These are phyloP conservation scores for Lineolata rhizophorae DNA, from an alignment of 495 filamentous ascomycete species.

Conservation along the genomic window DNA sequence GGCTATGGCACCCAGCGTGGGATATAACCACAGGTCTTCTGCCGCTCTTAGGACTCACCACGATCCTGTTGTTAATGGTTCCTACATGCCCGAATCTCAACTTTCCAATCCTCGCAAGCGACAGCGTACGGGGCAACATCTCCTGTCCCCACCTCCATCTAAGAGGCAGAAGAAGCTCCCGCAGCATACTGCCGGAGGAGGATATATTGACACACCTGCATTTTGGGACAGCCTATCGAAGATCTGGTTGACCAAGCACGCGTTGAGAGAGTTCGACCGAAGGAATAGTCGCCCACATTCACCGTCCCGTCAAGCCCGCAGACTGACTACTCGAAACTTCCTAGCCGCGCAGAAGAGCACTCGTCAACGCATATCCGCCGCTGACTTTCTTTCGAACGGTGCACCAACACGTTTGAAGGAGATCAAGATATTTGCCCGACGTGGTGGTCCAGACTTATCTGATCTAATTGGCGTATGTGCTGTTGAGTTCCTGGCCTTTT, in stretches of 20 bases:
- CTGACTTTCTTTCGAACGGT: slow-evolving; percentile 7
- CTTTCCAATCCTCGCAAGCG: slow-evolving; percentile 6
- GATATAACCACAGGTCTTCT: too few relatives aligned
- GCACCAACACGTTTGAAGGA: slow-evolving; percentile 4
- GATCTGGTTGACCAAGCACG: slow-evolving; percentile 13
- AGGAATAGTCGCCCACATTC: slow-evolving; percentile 11
- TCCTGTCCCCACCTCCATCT: slow-evolving; percentile 5
- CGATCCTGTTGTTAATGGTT: slow-evolving; percentile 3
- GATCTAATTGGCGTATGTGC: slow-evolving; percentile 9
- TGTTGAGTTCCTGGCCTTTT: too few relatives aligned
- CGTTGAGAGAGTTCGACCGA: slow-evolving; percentile 13
- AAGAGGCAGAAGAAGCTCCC: slow-evolving; percentile 12
- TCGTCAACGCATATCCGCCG: slow-evolving; percentile 4
- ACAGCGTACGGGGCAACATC: slow-evolving; percentile 5
- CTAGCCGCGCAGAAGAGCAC: slow-evolving; percentile 6
- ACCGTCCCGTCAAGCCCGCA: slow-evolving; percentile 5
- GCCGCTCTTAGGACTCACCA: too few relatives aligned
- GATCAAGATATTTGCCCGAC: slow-evolving; percentile 10
- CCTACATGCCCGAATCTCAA: slow-evolving; percentile 7
- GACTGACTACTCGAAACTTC: slow-evolving; percentile 8
- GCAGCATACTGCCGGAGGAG: too few relatives aligned
- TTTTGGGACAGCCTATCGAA: slow-evolving; percentile 15
- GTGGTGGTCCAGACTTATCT: slow-evolving; percentile 12
- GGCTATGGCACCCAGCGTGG: too few relatives aligned
- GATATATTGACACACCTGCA: too few relatives aligned